phyloP scores from a whole-genome alignment of 2,329 filamentous ascomycete species.

The Aspergillus aculeatinus region DNA sequence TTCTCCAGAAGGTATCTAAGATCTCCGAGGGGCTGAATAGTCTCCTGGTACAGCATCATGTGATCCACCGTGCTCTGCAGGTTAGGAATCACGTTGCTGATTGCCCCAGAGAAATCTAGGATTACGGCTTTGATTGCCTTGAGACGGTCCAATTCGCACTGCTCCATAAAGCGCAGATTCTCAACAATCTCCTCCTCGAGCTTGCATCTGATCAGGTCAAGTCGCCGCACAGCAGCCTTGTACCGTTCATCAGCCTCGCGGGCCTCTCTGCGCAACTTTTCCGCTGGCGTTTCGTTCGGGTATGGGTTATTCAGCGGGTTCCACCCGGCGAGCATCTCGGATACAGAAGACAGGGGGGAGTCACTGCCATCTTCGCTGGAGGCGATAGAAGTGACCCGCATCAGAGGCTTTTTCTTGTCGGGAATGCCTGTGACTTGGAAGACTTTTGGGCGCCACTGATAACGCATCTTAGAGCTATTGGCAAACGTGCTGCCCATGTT shows the following conservation, averaged over 20 bases:
- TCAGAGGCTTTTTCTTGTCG: constrained; percentile 75
- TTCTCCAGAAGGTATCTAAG: constrained; percentile 93
- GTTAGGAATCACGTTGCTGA: constrained; percentile 96
- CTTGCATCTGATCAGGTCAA: constrained; percentile 87
- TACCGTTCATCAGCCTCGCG: constrained; percentile 90
- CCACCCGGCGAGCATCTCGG: constrained; percentile 88
- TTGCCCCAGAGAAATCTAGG: constrained; percentile 92
- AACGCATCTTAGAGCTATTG: constrained; percentile 95
- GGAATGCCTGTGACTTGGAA: constrained; percentile 85
- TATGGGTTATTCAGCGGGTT: constrained; percentile 86
- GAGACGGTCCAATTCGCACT: constrained; percentile 90
- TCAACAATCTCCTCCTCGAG: constrained; percentile 94
- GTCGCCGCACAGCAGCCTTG: constrained; percentile 78
- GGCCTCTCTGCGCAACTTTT: constrained; percentile 84
- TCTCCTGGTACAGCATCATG: constrained; percentile 99
- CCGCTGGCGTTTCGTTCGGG: constrained; percentile 88
- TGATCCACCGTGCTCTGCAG: constrained; percentile 94
- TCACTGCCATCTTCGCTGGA: constrained; percentile 63
- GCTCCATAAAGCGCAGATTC: constrained; percentile 93
- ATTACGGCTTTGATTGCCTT: constrained; percentile 99
- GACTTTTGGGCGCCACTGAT: constrained; percentile 92
- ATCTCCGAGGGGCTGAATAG: constrained; percentile 88
- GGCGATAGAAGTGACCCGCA: constrained; percentile 72
- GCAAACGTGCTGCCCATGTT: constrained; percentile 95
- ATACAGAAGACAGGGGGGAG: constrained; percentile 79